A percentile compares a stretch with the other conserved stretches of the same genome.
These are phyloP conservation scores for Pinus taeda DNA, from an alignment of 75 land plant species.

Conservation along the genomic window DNA sequence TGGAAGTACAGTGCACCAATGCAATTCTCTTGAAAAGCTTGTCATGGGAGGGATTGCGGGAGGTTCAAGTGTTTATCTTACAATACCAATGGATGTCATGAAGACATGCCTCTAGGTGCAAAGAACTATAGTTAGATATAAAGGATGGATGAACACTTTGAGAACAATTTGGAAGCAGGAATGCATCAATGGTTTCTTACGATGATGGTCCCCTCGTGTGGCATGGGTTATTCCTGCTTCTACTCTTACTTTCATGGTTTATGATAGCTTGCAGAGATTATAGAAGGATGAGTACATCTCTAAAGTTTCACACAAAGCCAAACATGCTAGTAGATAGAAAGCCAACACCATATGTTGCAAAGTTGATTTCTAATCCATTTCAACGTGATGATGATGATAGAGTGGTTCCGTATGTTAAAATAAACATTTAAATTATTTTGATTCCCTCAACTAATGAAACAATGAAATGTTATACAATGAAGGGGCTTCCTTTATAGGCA, in stretches of 20 bases:
- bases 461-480: no score
- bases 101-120: conserved; percentile 93
- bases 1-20: conserved; percentile 29
- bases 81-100: conserved; percentile 90
- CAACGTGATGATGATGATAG: no score
- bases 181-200: conserved; percentile 30
- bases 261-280: conserved; percentile 24
- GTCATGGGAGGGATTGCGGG: conserved; percentile 89
- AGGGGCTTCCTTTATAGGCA: no score
- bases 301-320: no score
- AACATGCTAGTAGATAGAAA: no score
- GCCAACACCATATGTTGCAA: no score
- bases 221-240: conserved; percentile 43
- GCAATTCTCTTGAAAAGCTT: conserved; percentile 57
- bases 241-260: conserved; percentile 39
- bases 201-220: conserved; percentile 35
- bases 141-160: conserved; percentile 39
- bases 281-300: no score
- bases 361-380: no score
- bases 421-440: no score
- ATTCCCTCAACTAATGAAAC: no score
- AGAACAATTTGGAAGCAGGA: conserved; percentile 33
- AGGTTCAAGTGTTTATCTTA: conserved; percentile 84
- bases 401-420: no score
- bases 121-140: conserved; percentile 52